A percentile compares a stretch with the other conserved stretches of the same genome.
Evolutionary conservation across 116 monocot genomes (phyloP).

Genomic region (Trichopus zeylanicus): DNA sequence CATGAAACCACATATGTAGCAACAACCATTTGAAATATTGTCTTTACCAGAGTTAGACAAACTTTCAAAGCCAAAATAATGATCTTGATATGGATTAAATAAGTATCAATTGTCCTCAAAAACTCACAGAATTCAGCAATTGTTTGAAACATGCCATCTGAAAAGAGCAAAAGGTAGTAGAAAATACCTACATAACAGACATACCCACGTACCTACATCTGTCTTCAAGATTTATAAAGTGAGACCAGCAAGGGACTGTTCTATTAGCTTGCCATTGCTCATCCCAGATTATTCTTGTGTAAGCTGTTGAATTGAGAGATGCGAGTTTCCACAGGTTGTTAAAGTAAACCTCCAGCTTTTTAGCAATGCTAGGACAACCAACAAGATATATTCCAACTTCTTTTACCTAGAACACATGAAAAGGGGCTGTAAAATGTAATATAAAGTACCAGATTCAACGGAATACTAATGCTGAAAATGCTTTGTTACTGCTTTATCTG

Average conservation of each 20-base stretch:
- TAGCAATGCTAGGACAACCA: conserved; percentile 62
- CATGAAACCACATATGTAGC: too few species aligned
- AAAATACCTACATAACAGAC: not conserved
- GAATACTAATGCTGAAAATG: too few species aligned
- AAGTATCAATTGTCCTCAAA: too few species aligned
- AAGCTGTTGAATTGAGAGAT: conserved; percentile 45
- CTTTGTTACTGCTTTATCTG: too few species aligned
- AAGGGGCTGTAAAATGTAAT: not conserved
- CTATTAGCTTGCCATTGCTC: conserved; percentile 64
- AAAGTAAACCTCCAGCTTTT: conserved; percentile 55
- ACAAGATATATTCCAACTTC: conserved; percentile 82
- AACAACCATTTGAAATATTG: too few species aligned
- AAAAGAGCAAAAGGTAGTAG: not conserved
- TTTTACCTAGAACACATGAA: conserved; percentile 75
- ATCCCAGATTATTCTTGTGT: conserved; percentile 66
- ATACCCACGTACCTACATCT: conserved; percentile 67
- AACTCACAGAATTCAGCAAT: too few species aligned
- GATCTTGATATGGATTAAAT: too few species aligned
- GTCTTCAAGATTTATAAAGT: conserved; percentile 49
- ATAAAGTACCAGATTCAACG: too few species aligned
- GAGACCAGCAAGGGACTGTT: conserved; percentile 96
- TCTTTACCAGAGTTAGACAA: too few species aligned
- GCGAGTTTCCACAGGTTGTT: conserved; percentile 77
- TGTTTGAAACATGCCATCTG: not conserved
- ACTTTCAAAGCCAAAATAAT: too few species aligned